Evolutionary conservation across 352 stramenopile genomes (phyloP).

Genomic region (Pythium dissimile): DNA sequence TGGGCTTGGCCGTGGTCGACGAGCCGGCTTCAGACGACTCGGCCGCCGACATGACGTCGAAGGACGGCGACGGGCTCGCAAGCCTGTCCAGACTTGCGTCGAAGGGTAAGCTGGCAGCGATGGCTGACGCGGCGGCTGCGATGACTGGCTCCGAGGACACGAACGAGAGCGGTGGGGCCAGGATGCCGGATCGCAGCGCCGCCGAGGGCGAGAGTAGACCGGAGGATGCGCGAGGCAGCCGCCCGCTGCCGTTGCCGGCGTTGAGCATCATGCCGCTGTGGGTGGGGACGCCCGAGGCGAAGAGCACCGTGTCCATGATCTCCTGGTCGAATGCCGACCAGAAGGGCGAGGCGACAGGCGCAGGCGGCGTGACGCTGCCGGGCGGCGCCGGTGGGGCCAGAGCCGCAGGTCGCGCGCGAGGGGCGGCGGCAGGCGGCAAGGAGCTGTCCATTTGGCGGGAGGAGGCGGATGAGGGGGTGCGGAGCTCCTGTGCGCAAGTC

Average conservation of each 20-base stretch:
- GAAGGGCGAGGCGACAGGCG: slow-evolving; percentile 7
- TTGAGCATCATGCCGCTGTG: background rate
- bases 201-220: slow-evolving; percentile 7
- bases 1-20: slow-evolving; percentile 4
- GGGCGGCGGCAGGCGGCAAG: background rate
- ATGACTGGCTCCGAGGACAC: slow-evolving; percentile 11
- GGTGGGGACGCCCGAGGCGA: background rate
- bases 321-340: slow-evolving; percentile 28
- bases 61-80: slow-evolving; percentile 1
- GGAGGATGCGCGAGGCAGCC: background rate
- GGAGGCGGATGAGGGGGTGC: background rate
- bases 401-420: background rate
- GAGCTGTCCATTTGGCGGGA: slow-evolving; percentile 6
- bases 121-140: slow-evolving; percentile 7
- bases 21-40: slow-evolving; percentile 10
- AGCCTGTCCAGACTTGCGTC: slow-evolving; percentile 10
- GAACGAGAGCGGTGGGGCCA: slow-evolving; percentile 13
- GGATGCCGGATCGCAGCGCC: slow-evolving; percentile 9
- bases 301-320: slow-evolving; percentile 28
- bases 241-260: background rate
- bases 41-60: slow-evolving; percentile 8
- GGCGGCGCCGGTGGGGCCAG: background rate
- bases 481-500: background rate
- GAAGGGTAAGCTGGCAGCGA: slow-evolving; percentile 6
- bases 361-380: background rate